Conservation (phyloP, 345 rosid species). For the Erysimum cheiranthoides region DNA sequence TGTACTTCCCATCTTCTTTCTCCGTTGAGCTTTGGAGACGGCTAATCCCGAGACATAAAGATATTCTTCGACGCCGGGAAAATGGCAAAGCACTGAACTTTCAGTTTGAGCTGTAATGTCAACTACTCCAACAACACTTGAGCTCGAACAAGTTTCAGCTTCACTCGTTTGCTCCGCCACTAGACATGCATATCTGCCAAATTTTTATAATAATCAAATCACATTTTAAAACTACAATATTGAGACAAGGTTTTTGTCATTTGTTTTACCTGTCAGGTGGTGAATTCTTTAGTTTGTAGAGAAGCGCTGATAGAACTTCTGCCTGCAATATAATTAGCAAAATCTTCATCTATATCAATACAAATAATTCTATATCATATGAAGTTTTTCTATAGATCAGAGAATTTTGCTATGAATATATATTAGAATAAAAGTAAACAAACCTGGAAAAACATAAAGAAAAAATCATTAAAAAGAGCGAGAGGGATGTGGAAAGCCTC, state of each 20-base stretch:
- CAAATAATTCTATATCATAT: neutral
- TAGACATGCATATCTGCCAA: conserved; percentile 74
- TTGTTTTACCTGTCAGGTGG: conserved; percentile 65
- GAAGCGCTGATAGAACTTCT: conserved; percentile 79
- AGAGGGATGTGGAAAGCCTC: conserved; percentile 80
- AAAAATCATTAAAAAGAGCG: conserved; percentile 66
- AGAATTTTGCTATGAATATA: neutral
- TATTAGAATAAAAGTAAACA: neutral
- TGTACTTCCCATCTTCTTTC: conserved; percentile 71
- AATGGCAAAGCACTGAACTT: conserved; percentile 57
- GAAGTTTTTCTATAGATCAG: neutral
- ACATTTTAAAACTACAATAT: neutral
- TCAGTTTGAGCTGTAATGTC: conserved; percentile 76
- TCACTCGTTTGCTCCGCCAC: conserved; percentile 64
- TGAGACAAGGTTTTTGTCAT: neutral
- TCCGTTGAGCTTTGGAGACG: conserved; percentile 66
- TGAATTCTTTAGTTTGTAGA: conserved; percentile 82
- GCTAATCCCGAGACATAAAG: conserved; percentile 90
- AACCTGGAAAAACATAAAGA: conserved; percentile 83
- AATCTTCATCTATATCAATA: neutral
- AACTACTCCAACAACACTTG: conserved; percentile 71
- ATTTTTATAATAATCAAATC: neutral
- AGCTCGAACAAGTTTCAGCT: conserved; percentile 34
- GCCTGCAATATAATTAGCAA: conserved; percentile 54
- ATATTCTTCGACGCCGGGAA: conserved; percentile 65